Conservation (phyloP, 495 filamentous ascomycete species). For the Podospora australis region DNA sequence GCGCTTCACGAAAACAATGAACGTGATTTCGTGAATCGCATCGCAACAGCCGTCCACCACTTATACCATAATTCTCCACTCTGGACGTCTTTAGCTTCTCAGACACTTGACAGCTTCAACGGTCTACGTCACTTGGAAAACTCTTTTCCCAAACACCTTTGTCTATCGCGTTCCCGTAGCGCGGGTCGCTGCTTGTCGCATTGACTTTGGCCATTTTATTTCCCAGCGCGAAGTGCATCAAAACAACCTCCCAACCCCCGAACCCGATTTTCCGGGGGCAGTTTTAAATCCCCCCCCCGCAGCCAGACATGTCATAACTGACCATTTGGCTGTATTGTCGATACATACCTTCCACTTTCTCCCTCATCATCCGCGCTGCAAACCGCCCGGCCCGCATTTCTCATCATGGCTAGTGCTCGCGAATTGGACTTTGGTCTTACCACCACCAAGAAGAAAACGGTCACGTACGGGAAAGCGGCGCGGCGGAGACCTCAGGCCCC, state of each 20-base stretch:
- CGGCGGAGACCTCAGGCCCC: constrained; percentile 24
- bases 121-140: not conserved
- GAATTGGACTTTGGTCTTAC: constrained; percentile 33
- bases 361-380: not conserved
- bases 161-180: not conserved
- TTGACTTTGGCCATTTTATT: not conserved
- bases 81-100: not conserved
- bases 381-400: not conserved
- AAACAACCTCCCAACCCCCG: not conserved
- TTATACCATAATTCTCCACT: not conserved
- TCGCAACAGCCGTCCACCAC: not conserved
- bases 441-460: constrained; percentile 27
- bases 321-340: not conserved
- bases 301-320: not conserved
- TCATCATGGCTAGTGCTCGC: constrained; percentile 26
- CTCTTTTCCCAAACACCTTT: not conserved
- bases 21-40: not conserved
- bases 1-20: too few relatives aligned
- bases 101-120: not conserved
- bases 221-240: not conserved
- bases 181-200: not conserved
- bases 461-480: constrained; percentile 36
- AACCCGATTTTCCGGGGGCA: not conserved
- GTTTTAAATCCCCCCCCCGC: not conserved
- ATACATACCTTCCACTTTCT: not conserved